Conservation (phyloP, 345 rosid species). For the Eucalyptus cladocalyx region DNA sequence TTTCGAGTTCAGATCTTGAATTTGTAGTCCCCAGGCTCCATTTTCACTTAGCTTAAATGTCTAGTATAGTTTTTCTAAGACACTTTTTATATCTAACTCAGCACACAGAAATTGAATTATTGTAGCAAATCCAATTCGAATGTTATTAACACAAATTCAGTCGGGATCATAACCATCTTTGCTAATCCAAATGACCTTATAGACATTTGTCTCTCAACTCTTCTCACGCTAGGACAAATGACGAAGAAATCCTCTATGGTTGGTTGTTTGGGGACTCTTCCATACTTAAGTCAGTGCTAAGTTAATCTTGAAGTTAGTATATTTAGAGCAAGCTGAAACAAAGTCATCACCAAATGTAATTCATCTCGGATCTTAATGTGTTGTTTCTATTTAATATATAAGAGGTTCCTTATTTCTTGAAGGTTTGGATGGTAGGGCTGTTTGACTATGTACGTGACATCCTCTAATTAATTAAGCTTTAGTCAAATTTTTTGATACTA, state of each 20-base stretch:
- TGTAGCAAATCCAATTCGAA: neutral
- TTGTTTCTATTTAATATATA: neutral
- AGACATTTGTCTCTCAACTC: neutral
- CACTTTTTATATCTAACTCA: neutral
- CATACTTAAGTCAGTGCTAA: neutral
- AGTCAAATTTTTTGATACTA: too few species aligned
- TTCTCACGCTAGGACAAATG: neutral
- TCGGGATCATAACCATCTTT: neutral
- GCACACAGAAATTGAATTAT: neutral
- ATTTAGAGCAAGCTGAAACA: neutral
- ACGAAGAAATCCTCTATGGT: too few species aligned
- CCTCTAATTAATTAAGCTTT: neutral
- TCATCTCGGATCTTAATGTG: neutral
- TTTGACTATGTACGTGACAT: fast-evolving
- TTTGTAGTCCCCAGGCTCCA: neutral
- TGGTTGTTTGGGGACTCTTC: too few species aligned
- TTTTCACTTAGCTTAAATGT: neutral
- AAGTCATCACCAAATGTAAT: neutral
- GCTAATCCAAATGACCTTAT: neutral
- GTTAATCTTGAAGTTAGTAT: neutral
- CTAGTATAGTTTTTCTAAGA: neutral
- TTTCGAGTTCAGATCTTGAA: neutral
- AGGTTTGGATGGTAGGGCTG: neutral
- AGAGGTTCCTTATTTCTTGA: neutral
- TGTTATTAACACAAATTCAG: neutral